These are phyloP conservation scores for Citeromyces matritensis DNA, from an alignment of 805 yeast genomes.

Conservation along the genomic window DNA sequence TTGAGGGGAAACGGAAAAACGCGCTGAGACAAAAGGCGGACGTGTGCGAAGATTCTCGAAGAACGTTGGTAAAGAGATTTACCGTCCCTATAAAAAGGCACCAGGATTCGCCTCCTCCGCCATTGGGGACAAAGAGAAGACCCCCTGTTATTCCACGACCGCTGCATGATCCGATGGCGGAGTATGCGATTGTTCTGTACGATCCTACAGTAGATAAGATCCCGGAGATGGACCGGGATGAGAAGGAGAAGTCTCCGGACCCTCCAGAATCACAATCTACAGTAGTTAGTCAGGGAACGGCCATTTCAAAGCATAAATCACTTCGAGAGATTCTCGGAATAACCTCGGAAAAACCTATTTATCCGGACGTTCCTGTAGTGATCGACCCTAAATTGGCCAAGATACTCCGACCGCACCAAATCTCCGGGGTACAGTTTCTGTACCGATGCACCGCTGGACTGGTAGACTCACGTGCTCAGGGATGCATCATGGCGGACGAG, in stretches of 20 bases:
- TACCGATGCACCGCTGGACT: conserved; percentile 87
- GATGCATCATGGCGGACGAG: conserved; percentile 97
- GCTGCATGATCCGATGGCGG: conserved; percentile 87
- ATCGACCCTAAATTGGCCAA: conserved; percentile 81
- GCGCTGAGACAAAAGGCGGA: no score
- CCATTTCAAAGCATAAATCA: conserved; percentile 38
- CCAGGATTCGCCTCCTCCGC: conserved; percentile 46
- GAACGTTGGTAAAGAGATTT: conserved; percentile 35
- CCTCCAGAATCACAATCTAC: conserved; percentile 4
- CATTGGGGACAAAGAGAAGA: conserved; percentile 69
- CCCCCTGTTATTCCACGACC: conserved; percentile 73
- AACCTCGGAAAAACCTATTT: conserved; percentile 32
- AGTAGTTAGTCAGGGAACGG: conserved; percentile 4
- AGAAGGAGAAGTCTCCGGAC: conserved; percentile 11
- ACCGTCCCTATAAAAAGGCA: conserved; percentile 36
- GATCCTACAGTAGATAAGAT: conserved; percentile 81
- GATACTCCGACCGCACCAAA: conserved; percentile 87
- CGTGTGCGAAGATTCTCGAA: conserved; percentile 40
- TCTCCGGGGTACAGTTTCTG: conserved; percentile 86
- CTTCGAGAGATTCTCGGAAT: conserved; percentile 75
- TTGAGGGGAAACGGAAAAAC: conserved; percentile 26
- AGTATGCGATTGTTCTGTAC: conserved; percentile 84
- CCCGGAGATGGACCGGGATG: conserved; percentile 14
- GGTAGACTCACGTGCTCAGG: conserved; percentile 70
- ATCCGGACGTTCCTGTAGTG: conserved; percentile 88